Evolutionary conservation across 2,329 filamentous ascomycete species (phyloP).

Genomic region (Penicillium carneum): DNA sequence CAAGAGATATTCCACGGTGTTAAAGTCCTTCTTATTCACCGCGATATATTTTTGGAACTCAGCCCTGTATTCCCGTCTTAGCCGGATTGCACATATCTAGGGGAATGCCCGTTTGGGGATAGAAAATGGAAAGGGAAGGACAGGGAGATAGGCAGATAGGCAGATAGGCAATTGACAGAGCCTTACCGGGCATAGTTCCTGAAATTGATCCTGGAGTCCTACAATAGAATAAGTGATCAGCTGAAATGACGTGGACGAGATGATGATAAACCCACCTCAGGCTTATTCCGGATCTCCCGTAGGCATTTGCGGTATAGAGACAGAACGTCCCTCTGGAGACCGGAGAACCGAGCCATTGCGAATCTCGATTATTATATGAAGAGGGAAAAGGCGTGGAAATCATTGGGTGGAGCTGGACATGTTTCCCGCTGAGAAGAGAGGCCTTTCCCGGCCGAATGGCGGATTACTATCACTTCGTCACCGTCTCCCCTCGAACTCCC

Average conservation of each 20-base stretch:
- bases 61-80: constrained; percentile 55
- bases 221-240: constrained; percentile 14
- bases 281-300: constrained; percentile 81
- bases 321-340: constrained; percentile 88
- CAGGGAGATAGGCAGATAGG: background rate
- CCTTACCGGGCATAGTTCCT: constrained; percentile 52
- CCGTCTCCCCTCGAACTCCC: constrained; percentile 7
- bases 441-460: constrained; percentile 41
- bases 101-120: constrained; percentile 8
- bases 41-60: constrained; percentile 77
- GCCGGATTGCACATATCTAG: constrained; percentile 25
- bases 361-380: constrained; percentile 4
- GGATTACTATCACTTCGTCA: background rate
- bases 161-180: constrained; percentile 1
- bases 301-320: constrained; percentile 86
- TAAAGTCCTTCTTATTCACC: constrained; percentile 84
- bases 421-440: constrained; percentile 31
- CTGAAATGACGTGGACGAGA: constrained; percentile 1
- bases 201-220: constrained; percentile 54
- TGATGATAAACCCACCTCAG: constrained; percentile 61
- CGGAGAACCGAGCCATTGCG: constrained; percentile 67
- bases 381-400: constrained; percentile 16
- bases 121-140: constrained; percentile 17
- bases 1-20: constrained; percentile 82
- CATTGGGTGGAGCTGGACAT: constrained; percentile 22